These are phyloP conservation scores for Chrysoporthe puriensis DNA, from an alignment of 2,329 filamentous ascomycete genomes.

Conservation along the genomic window DNA sequence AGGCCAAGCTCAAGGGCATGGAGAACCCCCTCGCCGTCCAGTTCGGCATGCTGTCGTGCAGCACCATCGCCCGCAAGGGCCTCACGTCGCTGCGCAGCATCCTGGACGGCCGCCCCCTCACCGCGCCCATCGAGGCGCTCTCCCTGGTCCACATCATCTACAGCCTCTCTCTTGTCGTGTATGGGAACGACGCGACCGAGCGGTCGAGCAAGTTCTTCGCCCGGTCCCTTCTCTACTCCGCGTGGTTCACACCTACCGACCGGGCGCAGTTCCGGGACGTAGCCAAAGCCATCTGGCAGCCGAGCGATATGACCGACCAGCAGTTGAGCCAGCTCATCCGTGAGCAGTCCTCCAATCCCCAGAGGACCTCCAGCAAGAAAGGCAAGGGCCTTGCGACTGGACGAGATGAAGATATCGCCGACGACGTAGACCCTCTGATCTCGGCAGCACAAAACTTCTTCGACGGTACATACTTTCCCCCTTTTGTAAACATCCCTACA, in stretches of 20 bases:
- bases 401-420: conserved; percentile 13
- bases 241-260: conserved; percentile 43
- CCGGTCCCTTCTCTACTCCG: conserved; percentile 51
- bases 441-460: conserved; percentile 52
- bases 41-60: conserved; percentile 45
- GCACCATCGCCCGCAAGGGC: conserved; percentile 46
- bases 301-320: conserved; percentile 38
- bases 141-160: conserved; percentile 58
- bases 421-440: conserved; percentile 44
- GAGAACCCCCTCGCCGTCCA: conserved; percentile 48
- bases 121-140: conserved; percentile 48
- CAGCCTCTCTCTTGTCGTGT: conserved; percentile 51
- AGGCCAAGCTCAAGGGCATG: conserved; percentile 46
- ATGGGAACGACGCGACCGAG: conserved; percentile 44
- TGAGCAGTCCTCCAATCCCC: conserved; percentile 28
- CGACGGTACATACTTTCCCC: conserved; percentile 46
- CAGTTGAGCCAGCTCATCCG: conserved; percentile 37
- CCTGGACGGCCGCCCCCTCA: conserved; percentile 42
- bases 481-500: not conserved
- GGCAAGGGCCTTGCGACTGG: conserved; percentile 46
- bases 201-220: conserved; percentile 48
- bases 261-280: conserved; percentile 47
- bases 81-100: conserved; percentile 46
- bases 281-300: conserved; percentile 54
- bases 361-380: conserved; percentile 40